Evolutionary conservation across 2,329 filamentous ascomycete genomes (phyloP), one percentile per base, ranked within the genome.

Genomic region (Fusarium clavum): DNA sequence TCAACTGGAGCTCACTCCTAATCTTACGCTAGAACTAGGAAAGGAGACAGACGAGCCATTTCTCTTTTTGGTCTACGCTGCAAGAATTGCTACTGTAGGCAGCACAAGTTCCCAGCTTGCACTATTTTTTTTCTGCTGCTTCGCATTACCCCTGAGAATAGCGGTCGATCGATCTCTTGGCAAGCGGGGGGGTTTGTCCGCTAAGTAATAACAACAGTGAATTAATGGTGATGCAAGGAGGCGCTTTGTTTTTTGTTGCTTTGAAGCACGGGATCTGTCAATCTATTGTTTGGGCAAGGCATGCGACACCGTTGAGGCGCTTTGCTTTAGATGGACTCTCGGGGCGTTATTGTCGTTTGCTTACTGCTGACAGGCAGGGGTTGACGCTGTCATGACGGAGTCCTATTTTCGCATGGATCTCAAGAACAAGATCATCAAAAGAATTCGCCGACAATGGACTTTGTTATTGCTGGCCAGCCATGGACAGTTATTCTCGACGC

Each of bases 151-250:
- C 63, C 63, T 66, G 63, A 66, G 61, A 40, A 61, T 44, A 55
- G 62, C 20, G 8, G 63, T 45, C 54, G 63, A 66, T 66, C 63
- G 61, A 66, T 66, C 61, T 66, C 54, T 66, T 66, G 47, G 55
- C 55, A 18, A 12, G 47, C 46, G 55, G 63, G 62, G 62, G 46
- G 22, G 20, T 41, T 11, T 41, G 20, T 43, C 9, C 40, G 29
- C 62, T 53, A 46, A 32, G 40, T 27, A 34, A 40, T 22, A 56
- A 24, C 51, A 18, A 29, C 30, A 32, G 20, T 40, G 27, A 20
- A 22, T 38, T 38, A 38, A 38, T 53, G 49, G 34, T 41, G 49
- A 57, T 51, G 29, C 47, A 61, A 32, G 29, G 63, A 58, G 49
- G n/a, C 20, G 12, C 38, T 8, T 25, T 20, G n/a, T 43, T 38